Evolutionary conservation across 768 basidiomycete genomes (phyloP).

Genomic region (Hypholoma sublateritium): DNA sequence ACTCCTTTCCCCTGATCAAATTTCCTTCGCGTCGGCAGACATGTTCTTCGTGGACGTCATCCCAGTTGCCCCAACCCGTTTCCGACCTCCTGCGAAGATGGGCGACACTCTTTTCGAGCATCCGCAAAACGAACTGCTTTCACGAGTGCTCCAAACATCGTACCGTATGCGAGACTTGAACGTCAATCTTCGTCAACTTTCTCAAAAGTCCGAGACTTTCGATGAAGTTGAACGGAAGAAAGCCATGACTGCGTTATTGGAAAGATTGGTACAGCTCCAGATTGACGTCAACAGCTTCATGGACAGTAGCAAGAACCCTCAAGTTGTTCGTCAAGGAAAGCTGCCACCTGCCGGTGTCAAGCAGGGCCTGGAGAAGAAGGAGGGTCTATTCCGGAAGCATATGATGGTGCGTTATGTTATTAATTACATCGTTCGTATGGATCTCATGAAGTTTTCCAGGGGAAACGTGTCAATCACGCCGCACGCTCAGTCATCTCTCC

Average conservation of each 20-base stretch:
- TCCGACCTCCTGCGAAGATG: constrained; percentile 91
- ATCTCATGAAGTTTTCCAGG: constrained; percentile 44
- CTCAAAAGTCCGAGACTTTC: constrained; percentile 53
- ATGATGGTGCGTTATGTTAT: constrained; percentile 84
- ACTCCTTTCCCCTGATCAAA: constrained; percentile 52
- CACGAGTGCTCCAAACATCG: constrained; percentile 77
- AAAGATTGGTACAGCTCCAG: constrained; percentile 86
- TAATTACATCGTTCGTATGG: background rate
- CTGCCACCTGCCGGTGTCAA: constrained; percentile 92
- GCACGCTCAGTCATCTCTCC: constrained; percentile 99
- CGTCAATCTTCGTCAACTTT: constrained; percentile 57
- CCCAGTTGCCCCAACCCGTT: constrained; percentile 91
- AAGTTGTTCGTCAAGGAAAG: constrained; percentile 81
- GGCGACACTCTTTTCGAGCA: constrained; percentile 94
- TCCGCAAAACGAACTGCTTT: constrained; percentile 89
- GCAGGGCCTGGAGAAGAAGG: constrained; percentile 97
- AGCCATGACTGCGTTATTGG: constrained; percentile 69
- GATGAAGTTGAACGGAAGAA: constrained; percentile 53
- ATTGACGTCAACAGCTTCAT: constrained; percentile 96
- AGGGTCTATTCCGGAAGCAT: constrained; percentile 95
- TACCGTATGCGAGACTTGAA: constrained; percentile 81
- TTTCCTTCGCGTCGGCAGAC: constrained; percentile 79
- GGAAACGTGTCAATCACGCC: constrained; percentile 98
- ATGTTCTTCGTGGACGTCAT: constrained; percentile 97
- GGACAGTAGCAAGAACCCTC: constrained; percentile 94